These are phyloP conservation scores for Geotrichum armillariae DNA, from an alignment of 1,139 yeast genomes.

Conservation along the genomic window DNA sequence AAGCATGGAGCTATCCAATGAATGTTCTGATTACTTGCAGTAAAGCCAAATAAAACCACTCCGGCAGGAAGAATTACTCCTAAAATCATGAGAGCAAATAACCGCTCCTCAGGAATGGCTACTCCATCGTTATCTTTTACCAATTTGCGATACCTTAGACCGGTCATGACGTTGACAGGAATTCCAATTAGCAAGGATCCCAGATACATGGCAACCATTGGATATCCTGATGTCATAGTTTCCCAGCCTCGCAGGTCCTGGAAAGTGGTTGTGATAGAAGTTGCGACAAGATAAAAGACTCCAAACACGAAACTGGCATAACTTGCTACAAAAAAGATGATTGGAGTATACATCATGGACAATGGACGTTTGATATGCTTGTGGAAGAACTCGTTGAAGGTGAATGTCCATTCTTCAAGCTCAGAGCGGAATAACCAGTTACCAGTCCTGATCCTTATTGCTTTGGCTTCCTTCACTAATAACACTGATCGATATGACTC, in stretches of 20 bases:
- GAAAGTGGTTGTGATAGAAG: slow-evolving; percentile 43
- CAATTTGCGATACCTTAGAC: slow-evolving; percentile 38
- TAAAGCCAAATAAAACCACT: slow-evolving; percentile 78
- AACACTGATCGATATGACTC: slow-evolving; percentile 76
- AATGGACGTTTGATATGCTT: slow-evolving; percentile 47
- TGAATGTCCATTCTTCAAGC: slow-evolving; percentile 47
- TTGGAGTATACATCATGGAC: slow-evolving; percentile 48
- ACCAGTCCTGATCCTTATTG: slow-evolving; percentile 59
- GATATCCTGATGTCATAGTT: slow-evolving; percentile 51
- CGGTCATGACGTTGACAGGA: slow-evolving; percentile 40
- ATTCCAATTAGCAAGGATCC: slow-evolving; percentile 57
- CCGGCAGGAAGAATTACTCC: slow-evolving; percentile 62
- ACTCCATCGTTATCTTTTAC: slow-evolving; percentile 42
- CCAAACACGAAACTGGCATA: slow-evolving; percentile 51
- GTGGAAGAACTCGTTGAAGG: slow-evolving; percentile 41
- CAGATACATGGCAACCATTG: slow-evolving; percentile 55
- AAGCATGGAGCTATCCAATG: slow-evolving; percentile 77
- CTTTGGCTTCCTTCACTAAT: slow-evolving; percentile 55
- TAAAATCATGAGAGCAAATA: slow-evolving; percentile 51
- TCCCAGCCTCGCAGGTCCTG: slow-evolving; percentile 40
- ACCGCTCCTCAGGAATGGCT: slow-evolving; percentile 59
- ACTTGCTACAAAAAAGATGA: slow-evolving; percentile 44
- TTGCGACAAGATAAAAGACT: slow-evolving; percentile 44
- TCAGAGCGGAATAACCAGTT: slow-evolving; percentile 48
- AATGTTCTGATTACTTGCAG: slow-evolving; percentile 49